Percentiles rank a stretch among this genome's conserved stretches.
These are phyloP conservation scores for Fusarium sterilihyphosum DNA, from an alignment of 2,329 filamentous ascomycete genomes.

Conservation along the genomic window DNA sequence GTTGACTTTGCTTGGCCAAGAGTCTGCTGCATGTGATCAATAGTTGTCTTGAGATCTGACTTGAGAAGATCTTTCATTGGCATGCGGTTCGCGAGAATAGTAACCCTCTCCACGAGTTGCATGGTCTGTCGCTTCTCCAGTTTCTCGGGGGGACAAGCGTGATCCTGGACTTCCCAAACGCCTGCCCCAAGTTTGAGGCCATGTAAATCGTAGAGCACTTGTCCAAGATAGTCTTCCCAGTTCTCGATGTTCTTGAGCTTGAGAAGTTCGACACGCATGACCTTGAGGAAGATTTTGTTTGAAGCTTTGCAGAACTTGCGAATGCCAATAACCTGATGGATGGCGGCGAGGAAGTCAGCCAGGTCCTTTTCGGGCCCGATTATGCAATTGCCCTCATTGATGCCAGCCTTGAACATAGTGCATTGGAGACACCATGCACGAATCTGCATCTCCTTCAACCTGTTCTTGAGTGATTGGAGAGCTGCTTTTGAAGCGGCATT, in stretches of 20 bases:
- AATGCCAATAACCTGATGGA: slow-evolving; percentile 86
- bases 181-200: slow-evolving; percentile 79
- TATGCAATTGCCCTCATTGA: slow-evolving; percentile 74
- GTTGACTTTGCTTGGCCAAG: slow-evolving; percentile 83
- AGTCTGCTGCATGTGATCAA: slow-evolving; percentile 91
- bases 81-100: slow-evolving; percentile 82
- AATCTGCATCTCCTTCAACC: slow-evolving; percentile 86
- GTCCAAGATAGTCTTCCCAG: slow-evolving; percentile 86
- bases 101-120: slow-evolving; percentile 84
- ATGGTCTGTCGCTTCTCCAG: slow-evolving; percentile 84
- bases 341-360: slow-evolving; percentile 80
- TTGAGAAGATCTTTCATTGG: slow-evolving; percentile 92
- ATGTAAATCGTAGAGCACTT: slow-evolving; percentile 85
- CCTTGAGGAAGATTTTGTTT: slow-evolving; percentile 87
- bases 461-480: slow-evolving; percentile 66
- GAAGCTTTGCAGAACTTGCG: slow-evolving; percentile 86
- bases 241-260: slow-evolving; percentile 79
- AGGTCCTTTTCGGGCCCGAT: slow-evolving; percentile 75
- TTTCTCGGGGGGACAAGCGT: slow-evolving; percentile 79
- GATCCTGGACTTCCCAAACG: slow-evolving; percentile 75
- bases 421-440: slow-evolving; percentile 91
- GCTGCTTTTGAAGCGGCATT: slow-evolving; percentile 65
- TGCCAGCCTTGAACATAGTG: slow-evolving; percentile 77
- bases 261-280: slow-evolving; percentile 87
- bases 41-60: slow-evolving; percentile 87